phyloP scores from a whole-genome alignment of 148 eudicot species.

The Camellia granthamiana region DNA sequence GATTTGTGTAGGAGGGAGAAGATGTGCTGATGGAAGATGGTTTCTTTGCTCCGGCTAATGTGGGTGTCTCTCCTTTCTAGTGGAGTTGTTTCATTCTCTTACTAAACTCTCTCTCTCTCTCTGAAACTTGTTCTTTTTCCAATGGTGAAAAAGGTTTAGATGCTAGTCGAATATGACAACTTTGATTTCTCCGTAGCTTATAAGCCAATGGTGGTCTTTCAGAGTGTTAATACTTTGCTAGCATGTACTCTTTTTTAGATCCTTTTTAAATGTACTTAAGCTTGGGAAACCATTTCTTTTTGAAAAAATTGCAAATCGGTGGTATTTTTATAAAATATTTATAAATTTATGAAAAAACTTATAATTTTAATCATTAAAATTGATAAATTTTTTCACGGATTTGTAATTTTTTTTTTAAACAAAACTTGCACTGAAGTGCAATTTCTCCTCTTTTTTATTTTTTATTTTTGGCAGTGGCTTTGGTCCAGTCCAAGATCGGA shows the following conservation, averaged over 20 bases:
- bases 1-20: slow-evolving; percentile 57
- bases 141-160: slow-evolving; percentile 7
- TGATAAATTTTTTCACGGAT: too few relatives aligned
- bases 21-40: slow-evolving; percentile 73
- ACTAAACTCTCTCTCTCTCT: slow-evolving; percentile 12
- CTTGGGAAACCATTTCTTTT: not conserved
- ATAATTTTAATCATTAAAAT: too few relatives aligned
- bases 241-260: not conserved
- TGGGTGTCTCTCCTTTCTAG: slow-evolving; percentile 74
- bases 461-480: too few relatives aligned
- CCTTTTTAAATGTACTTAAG: slow-evolving; percentile 2
- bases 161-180: not conserved
- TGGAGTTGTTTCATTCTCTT: not conserved
- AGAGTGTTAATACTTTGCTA: not conserved
- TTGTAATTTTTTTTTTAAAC: too few relatives aligned
- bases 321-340: too few relatives aligned
- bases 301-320: too few relatives aligned
- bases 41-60: slow-evolving; percentile 61
- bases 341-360: too few relatives aligned
- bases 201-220: slow-evolving; percentile 2
- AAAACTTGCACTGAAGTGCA: too few relatives aligned
- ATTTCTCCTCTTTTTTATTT: too few relatives aligned
- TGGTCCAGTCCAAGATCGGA: too few relatives aligned
- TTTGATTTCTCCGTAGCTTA: not conserved
- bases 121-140: not conserved